Evolutionary conservation across 305 asterid species (phyloP).

Genomic region (Rubia balearica): DNA sequence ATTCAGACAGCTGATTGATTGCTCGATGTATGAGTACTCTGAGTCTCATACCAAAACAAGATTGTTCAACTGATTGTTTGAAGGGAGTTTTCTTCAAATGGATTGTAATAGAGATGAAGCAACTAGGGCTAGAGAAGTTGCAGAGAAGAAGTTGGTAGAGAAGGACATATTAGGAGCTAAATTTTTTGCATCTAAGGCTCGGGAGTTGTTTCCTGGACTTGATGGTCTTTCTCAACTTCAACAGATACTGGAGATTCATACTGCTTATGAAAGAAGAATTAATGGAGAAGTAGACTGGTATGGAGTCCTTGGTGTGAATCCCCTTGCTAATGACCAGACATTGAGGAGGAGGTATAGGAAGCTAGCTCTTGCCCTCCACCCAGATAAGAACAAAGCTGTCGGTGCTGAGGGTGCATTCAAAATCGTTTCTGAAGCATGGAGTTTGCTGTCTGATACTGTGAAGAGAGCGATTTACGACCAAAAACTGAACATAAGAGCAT

Average conservation of each 20-base stretch:
- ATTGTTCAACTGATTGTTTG: constrained; percentile 11
- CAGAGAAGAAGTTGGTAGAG: constrained; percentile 43
- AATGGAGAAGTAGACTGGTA: constrained; percentile 53
- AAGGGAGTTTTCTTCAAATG: constrained; percentile 25
- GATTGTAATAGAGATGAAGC: constrained; percentile 55
- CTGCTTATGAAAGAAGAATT: constrained; percentile 36
- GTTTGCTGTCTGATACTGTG: constrained; percentile 42
- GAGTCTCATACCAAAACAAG: not conserved
- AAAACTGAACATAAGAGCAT: constrained; percentile 26
- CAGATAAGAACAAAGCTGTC: constrained; percentile 55
- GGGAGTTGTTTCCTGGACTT: constrained; percentile 43
- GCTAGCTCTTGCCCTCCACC: constrained; percentile 54
- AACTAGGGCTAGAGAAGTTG: constrained; percentile 41
- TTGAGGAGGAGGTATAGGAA: constrained; percentile 34
- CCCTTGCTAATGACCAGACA: constrained; percentile 32
- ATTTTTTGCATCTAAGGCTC: constrained; percentile 47
- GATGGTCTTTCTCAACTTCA: constrained; percentile 55
- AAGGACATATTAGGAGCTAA: constrained; percentile 48
- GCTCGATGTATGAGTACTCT: not conserved
- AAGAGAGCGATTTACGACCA: constrained; percentile 35
- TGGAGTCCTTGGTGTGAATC: constrained; percentile 41
- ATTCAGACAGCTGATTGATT: not conserved
- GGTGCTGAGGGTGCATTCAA: constrained; percentile 71
- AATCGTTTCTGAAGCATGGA: constrained; percentile 51
- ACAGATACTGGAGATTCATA: constrained; percentile 33